phyloP scores from a whole-genome alignment of 345 rosid genomes.

The Microcos paniculata region DNA sequence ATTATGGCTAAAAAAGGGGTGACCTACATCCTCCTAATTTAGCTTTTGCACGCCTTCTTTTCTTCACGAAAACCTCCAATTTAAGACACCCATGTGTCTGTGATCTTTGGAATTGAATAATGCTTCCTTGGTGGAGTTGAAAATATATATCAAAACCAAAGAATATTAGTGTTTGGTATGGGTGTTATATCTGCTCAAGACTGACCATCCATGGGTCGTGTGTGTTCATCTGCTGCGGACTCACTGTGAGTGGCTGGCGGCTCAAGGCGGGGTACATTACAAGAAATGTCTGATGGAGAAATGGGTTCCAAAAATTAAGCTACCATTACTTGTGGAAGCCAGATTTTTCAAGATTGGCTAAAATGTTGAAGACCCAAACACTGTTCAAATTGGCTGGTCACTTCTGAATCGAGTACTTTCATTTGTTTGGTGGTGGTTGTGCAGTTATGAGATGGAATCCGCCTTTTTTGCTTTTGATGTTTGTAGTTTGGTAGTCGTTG shows the following conservation, averaged over 20 bases:
- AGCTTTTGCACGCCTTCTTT: conserved; percentile 35
- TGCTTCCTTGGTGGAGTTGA: neutral
- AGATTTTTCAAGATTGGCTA: neutral
- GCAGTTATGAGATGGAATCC: neutral
- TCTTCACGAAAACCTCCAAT: conserved; percentile 34
- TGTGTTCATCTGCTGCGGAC: conserved; percentile 21
- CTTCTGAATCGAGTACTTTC: neutral
- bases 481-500: neutral
- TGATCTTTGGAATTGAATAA: neutral
- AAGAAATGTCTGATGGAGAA: neutral
- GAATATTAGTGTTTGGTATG: conserved; percentile 31
- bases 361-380: neutral
- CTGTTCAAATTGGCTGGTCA: neutral
- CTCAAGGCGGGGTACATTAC: neutral
- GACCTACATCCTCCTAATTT: conserved; percentile 42
- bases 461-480: neutral
- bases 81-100: neutral
- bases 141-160: no score
- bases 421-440: neutral
- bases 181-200: conserved; percentile 35
- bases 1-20: conserved; percentile 1
- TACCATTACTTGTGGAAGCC: neutral
- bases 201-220: neutral
- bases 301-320: neutral
- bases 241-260: neutral